Percentiles rank a stretch among this genome's conserved stretches.
phyloP scores from a whole-genome alignment of 2,329 filamentous ascomycete species.

The Aspergillus costaricaensis region DNA sequence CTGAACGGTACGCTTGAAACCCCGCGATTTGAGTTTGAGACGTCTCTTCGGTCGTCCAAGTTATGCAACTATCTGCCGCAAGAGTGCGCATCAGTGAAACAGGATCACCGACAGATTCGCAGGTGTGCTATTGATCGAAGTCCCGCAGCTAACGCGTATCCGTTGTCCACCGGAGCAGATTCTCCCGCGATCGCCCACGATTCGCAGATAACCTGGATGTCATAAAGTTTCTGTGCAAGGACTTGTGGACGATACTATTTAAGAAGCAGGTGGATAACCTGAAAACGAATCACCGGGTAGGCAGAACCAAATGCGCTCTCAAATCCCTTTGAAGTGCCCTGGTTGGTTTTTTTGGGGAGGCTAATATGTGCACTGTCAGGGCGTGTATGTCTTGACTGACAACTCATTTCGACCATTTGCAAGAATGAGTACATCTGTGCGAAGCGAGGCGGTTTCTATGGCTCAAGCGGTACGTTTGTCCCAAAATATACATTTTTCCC shows the following conservation, averaged over 20 bases:
- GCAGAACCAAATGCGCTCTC: slow-evolving; percentile 23
- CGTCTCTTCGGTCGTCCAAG: neutral
- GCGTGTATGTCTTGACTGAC: slow-evolving; percentile 95
- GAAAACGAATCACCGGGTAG: slow-evolving; percentile 91
- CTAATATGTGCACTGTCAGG: slow-evolving; percentile 50
- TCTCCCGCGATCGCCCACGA: slow-evolving; percentile 69
- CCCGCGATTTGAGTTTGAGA: neutral
- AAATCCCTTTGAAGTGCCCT: neutral
- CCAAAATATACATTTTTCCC: neutral
- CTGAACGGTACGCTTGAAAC: slow-evolving; percentile 67
- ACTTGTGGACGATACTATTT: slow-evolving; percentile 92
- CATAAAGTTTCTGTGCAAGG: slow-evolving; percentile 99
- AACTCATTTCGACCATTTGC: slow-evolving; percentile 85
- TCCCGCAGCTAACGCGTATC: neutral
- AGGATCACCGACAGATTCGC: neutral
- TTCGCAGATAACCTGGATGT: slow-evolving; percentile 91
- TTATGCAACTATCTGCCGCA: neutral
- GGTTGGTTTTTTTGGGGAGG: neutral
- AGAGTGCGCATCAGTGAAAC: neutral
- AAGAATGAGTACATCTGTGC: slow-evolving; percentile 81
- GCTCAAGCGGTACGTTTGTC: slow-evolving; percentile 71
- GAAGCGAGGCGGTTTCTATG: slow-evolving; percentile 69
- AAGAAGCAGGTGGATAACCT: slow-evolving; percentile 97
- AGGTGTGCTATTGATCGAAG: neutral
- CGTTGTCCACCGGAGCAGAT: slow-evolving; percentile 27